Evolutionary conservation across 2,329 filamentous ascomycete genomes (phyloP).

Genomic region (Cryphonectria nitschkei): DNA sequence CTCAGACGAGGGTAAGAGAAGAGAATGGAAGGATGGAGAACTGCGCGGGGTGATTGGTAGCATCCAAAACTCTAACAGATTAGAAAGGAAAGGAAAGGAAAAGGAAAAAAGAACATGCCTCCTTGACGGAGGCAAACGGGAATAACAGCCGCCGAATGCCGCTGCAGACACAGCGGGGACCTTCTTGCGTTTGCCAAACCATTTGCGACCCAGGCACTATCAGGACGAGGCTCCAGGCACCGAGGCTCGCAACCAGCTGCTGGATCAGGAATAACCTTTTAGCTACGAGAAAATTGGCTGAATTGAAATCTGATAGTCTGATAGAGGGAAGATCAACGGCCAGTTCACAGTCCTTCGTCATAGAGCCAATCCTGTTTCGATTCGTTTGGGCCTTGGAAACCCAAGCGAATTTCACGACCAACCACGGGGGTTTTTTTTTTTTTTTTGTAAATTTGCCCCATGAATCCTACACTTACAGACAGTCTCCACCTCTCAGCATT

Average conservation of each 20-base stretch:
- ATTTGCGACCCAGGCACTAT: background rate
- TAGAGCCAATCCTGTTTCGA: background rate
- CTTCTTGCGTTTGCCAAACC: background rate
- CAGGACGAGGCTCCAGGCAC: background rate
- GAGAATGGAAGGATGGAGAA: background rate
- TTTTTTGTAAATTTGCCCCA: background rate
- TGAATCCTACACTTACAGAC: background rate
- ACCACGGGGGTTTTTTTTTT: background rate
- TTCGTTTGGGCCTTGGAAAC: background rate
- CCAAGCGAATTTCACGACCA: background rate
- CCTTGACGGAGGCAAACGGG: background rate
- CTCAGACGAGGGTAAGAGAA: background rate
- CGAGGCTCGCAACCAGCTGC: background rate
- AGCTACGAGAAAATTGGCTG: background rate
- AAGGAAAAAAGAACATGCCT: background rate
- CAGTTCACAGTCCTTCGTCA: background rate
- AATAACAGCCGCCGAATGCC: background rate
- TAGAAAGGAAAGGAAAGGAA: background rate
- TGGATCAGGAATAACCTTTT: background rate
- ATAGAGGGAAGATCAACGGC: background rate
- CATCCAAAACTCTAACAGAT: background rate
- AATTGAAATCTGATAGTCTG: background rate
- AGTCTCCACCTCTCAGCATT: no score
- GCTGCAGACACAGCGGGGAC: background rate
- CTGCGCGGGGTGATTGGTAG: background rate